phyloP scores from a whole-genome alignment of 129 eudicot species.

The Saposhnikovia divaricata region DNA sequence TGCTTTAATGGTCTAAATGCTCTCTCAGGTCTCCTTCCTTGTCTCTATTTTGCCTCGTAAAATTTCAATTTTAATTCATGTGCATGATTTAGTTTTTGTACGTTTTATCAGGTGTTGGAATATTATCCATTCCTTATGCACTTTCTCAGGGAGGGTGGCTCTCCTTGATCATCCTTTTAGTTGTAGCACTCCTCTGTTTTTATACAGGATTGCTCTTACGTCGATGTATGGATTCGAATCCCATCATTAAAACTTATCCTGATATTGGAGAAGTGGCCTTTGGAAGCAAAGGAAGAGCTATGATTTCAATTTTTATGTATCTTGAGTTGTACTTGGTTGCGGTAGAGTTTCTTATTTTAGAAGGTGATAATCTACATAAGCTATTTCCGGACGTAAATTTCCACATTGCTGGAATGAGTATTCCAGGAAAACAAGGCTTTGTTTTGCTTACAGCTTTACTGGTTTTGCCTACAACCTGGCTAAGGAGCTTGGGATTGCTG shows the following conservation, averaged over 20 bases:
- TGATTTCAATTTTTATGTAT: conserved; percentile 45
- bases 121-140: conserved; percentile 47
- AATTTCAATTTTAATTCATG: background rate
- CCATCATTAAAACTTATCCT: conserved; percentile 43
- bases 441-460: conserved; percentile 35
- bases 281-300: conserved; percentile 42
- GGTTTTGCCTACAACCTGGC: conserved; percentile 49
- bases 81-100: background rate
- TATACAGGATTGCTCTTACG: conserved; percentile 50
- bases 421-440: conserved; percentile 39
- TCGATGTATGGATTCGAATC: conserved; percentile 43
- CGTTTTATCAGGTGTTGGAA: conserved; percentile 36
- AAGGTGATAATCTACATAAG: conserved; percentile 43
- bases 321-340: conserved; percentile 59
- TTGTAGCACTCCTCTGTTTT: conserved; percentile 39
- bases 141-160: conserved; percentile 63
- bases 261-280: conserved; percentile 61
- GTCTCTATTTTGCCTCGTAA: background rate
- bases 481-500: conserved; percentile 38
- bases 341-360: conserved; percentile 50
- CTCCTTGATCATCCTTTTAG: conserved; percentile 29
- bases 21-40: conserved; percentile 31
- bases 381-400: conserved; percentile 29
- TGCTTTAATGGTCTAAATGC: conserved; percentile 64
- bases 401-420: conserved; percentile 17